Percentiles rank a stretch among this genome's conserved stretches.
These are phyloP conservation scores for Setomelanomma holmii DNA, from an alignment of 2,329 filamentous ascomycete species.

Conservation along the genomic window DNA sequence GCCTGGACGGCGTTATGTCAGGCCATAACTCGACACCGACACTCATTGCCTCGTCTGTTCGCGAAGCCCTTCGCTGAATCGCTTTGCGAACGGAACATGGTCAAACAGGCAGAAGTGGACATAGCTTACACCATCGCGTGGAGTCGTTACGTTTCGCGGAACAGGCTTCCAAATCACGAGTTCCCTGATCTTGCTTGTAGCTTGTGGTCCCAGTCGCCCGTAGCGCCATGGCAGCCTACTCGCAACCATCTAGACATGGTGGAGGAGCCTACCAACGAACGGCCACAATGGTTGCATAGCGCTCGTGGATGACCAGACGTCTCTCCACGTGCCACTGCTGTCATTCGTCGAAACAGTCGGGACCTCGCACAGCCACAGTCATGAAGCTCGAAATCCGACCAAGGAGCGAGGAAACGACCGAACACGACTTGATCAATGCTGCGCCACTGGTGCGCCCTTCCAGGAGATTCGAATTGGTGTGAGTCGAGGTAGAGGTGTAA, in stretches of 20 bases:
- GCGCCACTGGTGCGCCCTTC: conserved; percentile 11
- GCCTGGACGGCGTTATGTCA: no score
- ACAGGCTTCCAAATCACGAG: neutral
- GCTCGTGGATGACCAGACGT: neutral
- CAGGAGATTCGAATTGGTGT: conserved; percentile 2
- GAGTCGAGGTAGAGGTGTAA: conserved; percentile 24
- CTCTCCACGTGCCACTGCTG: neutral
- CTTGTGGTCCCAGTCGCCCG: neutral
- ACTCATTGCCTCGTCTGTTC: no score
- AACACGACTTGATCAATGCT: neutral
- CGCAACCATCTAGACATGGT: no score
- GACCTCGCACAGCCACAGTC: conserved; percentile 5
- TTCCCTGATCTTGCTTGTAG: no score
- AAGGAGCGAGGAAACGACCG: neutral
- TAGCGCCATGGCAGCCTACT: neutral
- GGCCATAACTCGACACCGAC: no score
- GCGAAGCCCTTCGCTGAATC: no score
- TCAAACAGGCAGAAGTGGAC: no score
- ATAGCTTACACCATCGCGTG: no score
- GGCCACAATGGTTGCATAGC: no score
- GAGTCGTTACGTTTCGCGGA: no score
- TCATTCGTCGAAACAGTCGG: neutral
- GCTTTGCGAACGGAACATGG: no score
- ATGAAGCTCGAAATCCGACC: neutral
- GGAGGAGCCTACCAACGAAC: no score